Evolutionary conservation across 2,329 filamentous ascomycete species (phyloP).

Genomic region (Aspergillus brasiliensis): DNA sequence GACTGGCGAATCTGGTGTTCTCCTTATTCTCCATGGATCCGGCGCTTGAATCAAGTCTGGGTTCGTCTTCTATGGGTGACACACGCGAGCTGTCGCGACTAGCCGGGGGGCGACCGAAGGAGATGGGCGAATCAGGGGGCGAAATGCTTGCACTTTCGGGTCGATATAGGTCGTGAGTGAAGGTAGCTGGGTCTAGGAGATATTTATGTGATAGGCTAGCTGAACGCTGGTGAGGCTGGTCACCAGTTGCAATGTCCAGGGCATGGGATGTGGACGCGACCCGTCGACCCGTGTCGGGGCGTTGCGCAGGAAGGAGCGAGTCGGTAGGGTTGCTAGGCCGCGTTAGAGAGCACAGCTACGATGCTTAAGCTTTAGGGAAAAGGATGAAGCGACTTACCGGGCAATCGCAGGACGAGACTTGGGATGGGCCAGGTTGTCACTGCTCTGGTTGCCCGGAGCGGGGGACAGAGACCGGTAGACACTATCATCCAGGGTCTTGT

Average conservation of each 20-base stretch:
- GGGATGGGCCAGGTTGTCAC: constrained; percentile 20
- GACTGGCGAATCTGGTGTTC: constrained; percentile 28
- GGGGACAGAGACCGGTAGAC: constrained; percentile 44
- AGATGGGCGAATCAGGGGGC: constrained; percentile 47
- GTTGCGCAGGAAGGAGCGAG: constrained; percentile 20
- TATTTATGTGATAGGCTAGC: constrained; percentile 18
- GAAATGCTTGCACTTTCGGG: constrained; percentile 47
- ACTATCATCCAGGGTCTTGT: constrained; percentile 50
- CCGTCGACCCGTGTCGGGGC: constrained; percentile 35
- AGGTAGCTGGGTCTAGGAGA: constrained; percentile 2
- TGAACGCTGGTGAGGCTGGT: constrained; percentile 19
- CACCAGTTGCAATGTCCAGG: constrained; percentile 40
- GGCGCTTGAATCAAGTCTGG: constrained; percentile 14
- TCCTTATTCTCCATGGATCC: constrained; percentile 17
- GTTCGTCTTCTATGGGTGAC: constrained; percentile 44
- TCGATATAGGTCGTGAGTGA: neutral
- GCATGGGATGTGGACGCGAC: constrained; percentile 66
- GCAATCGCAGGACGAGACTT: constrained; percentile 42
- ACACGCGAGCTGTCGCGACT: constrained; percentile 37
- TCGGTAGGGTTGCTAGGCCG: constrained; percentile 20
- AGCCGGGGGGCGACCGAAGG: constrained; percentile 19
- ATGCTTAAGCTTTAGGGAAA: neutral
- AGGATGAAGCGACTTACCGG: constrained; percentile 34
- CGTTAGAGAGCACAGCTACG: constrained; percentile 7
- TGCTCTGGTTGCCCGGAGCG: constrained; percentile 30